phyloP scores from a whole-genome alignment of 2,329 filamentous ascomycete species.

The Plenodomus biglobosus region DNA sequence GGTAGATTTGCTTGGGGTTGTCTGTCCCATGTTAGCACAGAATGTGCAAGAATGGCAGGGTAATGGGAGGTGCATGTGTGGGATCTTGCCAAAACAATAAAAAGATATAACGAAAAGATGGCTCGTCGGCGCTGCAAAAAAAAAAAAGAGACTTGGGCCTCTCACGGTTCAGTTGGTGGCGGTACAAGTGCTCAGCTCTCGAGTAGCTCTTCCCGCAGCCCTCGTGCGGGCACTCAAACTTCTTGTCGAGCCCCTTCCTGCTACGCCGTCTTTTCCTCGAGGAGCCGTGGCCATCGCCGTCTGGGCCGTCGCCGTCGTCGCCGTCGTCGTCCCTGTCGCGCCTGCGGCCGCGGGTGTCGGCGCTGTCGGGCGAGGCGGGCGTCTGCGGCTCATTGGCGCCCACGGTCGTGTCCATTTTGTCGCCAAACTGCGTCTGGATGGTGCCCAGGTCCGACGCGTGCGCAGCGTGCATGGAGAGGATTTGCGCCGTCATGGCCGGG shows the following conservation, averaged over 20 bases:
- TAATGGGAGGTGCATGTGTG: background rate
- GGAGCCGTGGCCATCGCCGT: conserved; percentile 33
- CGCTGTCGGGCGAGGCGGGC: conserved; percentile 39
- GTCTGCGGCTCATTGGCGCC: conserved; percentile 34
- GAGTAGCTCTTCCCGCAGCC: conserved; percentile 97
- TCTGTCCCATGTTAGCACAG: conserved; percentile 54
- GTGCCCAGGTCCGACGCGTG: conserved; percentile 42
- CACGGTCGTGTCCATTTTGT: conserved; percentile 38
- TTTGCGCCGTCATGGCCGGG: conserved; percentile 43
- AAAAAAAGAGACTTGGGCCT: background rate
- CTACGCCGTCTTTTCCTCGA: conserved; percentile 65
- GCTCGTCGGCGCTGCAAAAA: no score
- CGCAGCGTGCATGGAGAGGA: conserved; percentile 43
- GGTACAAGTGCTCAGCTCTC: conserved; percentile 91
- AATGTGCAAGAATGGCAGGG: background rate
- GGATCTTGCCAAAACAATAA: no score
- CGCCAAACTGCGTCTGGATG: conserved; percentile 36
- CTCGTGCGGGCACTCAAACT: conserved; percentile 70
- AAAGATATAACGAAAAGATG: no score
- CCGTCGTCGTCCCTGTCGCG: conserved; percentile 39
- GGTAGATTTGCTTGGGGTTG: conserved; percentile 91
- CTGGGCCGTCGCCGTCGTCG: conserved; percentile 27
- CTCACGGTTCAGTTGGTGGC: conserved; percentile 92
- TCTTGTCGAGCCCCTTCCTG: conserved; percentile 76
- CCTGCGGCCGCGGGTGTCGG: conserved; percentile 42